Evolutionary conservation across 257 asterid genomes (phyloP).

Genomic region (Anisodus acutangulus): DNA sequence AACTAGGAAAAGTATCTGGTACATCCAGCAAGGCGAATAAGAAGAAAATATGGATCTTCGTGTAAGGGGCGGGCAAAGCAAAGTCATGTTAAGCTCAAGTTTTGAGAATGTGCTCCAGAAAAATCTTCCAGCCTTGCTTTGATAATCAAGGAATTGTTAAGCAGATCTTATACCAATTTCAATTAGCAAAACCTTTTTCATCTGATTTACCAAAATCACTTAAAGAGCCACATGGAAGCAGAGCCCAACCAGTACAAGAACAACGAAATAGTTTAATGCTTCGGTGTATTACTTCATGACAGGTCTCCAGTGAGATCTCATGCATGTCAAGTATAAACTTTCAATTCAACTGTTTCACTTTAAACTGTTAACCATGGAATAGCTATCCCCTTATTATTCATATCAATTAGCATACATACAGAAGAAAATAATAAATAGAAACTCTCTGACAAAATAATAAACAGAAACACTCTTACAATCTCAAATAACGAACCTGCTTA

Average conservation of each 20-base stretch:
- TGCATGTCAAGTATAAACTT: constrained; percentile 6
- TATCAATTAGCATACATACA: neutral
- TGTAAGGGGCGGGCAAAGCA: neutral
- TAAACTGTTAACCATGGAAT: neutral
- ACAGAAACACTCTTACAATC: neutral
- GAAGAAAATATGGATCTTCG: neutral
- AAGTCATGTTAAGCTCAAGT: constrained; percentile 20
- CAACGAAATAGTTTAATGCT: neutral
- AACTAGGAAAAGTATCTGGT: neutral
- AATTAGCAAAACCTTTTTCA: neutral
- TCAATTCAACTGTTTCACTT: neutral
- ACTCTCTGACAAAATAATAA: neutral
- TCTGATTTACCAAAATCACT: constrained; percentile 11
- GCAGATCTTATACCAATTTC: constrained; percentile 7
- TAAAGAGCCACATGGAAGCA: neutral
- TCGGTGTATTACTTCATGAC: neutral
- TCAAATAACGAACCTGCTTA: constrained; percentile 61
- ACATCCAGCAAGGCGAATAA: neutral
- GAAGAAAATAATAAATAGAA: neutral
- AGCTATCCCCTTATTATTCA: constrained; percentile 7
- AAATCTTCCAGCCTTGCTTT: neutral
- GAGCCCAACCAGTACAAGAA: constrained; percentile 13
- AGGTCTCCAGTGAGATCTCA: neutral
- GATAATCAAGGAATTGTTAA: neutral
- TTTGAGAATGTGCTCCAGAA: constrained; percentile 4